Conservation (phyloP, 1,284 basidiomycete species). For the Flammula alnicola region DNA sequence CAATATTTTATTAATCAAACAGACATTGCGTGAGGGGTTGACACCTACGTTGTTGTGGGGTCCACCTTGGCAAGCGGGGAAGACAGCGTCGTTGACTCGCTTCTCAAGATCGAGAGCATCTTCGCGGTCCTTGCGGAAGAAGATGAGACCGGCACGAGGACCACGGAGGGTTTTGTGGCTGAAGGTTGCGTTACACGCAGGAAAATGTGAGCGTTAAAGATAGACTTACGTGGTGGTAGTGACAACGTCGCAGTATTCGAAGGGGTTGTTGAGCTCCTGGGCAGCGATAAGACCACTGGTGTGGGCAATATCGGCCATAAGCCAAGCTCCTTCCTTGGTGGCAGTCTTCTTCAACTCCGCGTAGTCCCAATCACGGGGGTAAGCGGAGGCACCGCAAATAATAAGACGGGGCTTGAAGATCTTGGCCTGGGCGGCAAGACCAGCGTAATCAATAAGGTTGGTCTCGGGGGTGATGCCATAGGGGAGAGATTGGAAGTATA, state of each 20-base stretch:
- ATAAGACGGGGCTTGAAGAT: constrained; percentile 97
- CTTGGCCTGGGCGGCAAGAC: constrained; percentile 86
- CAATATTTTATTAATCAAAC: constrained; percentile 8
- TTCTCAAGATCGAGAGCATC: constrained; percentile 86
- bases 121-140: constrained; percentile 96
- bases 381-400: constrained; percentile 98
- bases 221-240: constrained; percentile 86
- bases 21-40: background rate
- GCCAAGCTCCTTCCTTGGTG: constrained; percentile 89
- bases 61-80: constrained; percentile 99
- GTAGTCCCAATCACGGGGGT: constrained; percentile 99
- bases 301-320: constrained; percentile 98
- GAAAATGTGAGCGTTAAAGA: constrained; percentile 2
- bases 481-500: constrained; percentile 99
- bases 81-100: constrained; percentile 97
- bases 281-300: constrained; percentile 96
- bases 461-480: constrained; percentile 88
- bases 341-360: constrained; percentile 81
- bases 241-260: constrained; percentile 97
- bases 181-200: constrained; percentile 9
- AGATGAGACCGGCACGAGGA: constrained; percentile 97
- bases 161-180: constrained; percentile 99
- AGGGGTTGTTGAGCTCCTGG: constrained; percentile 91
- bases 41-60: constrained; percentile 96
- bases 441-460: constrained; percentile 91